These are phyloP conservation scores for Geranomyces variabilis DNA, from an alignment of 192 early-diverging fungal species.

Conservation along the genomic window DNA sequence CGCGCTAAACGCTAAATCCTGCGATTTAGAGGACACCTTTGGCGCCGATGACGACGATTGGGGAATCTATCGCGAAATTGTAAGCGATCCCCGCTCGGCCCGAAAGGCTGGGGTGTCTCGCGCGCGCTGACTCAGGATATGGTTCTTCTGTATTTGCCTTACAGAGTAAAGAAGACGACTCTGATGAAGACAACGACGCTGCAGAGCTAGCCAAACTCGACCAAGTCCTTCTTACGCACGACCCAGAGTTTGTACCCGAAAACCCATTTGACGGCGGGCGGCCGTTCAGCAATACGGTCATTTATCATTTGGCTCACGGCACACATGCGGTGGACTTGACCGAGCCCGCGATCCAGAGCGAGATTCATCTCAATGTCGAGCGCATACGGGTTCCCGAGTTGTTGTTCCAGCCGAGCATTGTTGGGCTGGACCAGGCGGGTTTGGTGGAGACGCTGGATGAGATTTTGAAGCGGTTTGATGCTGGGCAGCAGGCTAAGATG, in stretches of 20 bases:
- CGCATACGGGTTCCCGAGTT: slow-evolving; percentile 86
- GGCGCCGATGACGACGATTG: slow-evolving; percentile 93
- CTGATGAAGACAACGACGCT: slow-evolving; percentile 77
- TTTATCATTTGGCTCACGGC: slow-evolving; percentile 75
- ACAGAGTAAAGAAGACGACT: slow-evolving; percentile 77
- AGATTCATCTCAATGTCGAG: slow-evolving; percentile 90
- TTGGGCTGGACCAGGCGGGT: slow-evolving; percentile 88
- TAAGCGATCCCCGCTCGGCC: slow-evolving; percentile 41
- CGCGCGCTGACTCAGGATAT: too few species aligned
- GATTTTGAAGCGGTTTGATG: slow-evolving; percentile 31
- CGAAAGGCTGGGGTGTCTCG: neutral
- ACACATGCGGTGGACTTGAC: slow-evolving; percentile 47
- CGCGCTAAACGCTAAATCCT: neutral
- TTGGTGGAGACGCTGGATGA: slow-evolving; percentile 64
- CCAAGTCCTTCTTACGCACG: slow-evolving; percentile 68
- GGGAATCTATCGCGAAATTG: slow-evolving; percentile 89
- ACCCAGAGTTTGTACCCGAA: slow-evolving; percentile 74
- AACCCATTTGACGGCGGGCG: slow-evolving; percentile 65
- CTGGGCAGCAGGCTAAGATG: slow-evolving; percentile 43
- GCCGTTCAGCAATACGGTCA: slow-evolving; percentile 68
- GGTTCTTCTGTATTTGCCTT: too few species aligned
- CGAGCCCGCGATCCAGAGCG: slow-evolving; percentile 65
- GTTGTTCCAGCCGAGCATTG: slow-evolving; percentile 84
- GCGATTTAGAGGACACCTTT: slow-evolving; percentile 79
- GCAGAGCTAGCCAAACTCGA: slow-evolving; percentile 72